Percentiles rank a stretch among this genome's conserved stretches.
Conservation (phyloP, 257 asterid genomes). For the Solanum etuberosum region DNA sequence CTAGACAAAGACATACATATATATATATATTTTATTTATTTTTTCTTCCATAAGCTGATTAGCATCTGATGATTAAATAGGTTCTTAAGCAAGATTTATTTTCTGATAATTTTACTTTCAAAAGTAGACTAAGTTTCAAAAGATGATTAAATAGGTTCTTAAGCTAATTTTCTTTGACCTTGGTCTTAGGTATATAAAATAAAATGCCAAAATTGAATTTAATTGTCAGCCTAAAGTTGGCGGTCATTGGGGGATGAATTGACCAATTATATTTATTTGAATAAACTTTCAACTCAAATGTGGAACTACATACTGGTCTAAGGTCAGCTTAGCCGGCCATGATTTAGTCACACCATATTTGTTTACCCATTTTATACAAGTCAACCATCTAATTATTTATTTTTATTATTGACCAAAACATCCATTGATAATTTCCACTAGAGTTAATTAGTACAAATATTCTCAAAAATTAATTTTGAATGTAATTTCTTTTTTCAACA, state of each 20-base stretch:
- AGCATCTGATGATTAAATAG: background rate
- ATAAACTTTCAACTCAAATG: background rate
- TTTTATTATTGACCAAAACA: background rate
- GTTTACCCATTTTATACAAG: background rate
- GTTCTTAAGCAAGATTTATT: background rate
- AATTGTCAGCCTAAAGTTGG: background rate
- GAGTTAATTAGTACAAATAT: background rate
- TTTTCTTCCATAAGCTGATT: background rate
- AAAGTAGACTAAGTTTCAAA: background rate
- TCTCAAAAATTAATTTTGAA: background rate
- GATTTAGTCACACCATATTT: background rate
- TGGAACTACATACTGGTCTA: background rate
- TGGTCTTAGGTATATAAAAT: background rate
- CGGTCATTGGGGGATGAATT: background rate
- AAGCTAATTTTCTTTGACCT: background rate
- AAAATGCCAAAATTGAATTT: background rate
- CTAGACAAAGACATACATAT: background rate
- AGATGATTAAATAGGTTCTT: background rate
- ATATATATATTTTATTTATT: background rate
- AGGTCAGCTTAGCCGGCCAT: background rate
- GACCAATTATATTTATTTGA: background rate
- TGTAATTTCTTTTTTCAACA: background rate
- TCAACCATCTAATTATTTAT: background rate
- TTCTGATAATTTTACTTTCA: background rate
- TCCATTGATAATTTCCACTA: background rate